Evolutionary conservation across 1,139 yeast genomes (phyloP).

Genomic region (Debaryomycetaceae sp.): DNA sequence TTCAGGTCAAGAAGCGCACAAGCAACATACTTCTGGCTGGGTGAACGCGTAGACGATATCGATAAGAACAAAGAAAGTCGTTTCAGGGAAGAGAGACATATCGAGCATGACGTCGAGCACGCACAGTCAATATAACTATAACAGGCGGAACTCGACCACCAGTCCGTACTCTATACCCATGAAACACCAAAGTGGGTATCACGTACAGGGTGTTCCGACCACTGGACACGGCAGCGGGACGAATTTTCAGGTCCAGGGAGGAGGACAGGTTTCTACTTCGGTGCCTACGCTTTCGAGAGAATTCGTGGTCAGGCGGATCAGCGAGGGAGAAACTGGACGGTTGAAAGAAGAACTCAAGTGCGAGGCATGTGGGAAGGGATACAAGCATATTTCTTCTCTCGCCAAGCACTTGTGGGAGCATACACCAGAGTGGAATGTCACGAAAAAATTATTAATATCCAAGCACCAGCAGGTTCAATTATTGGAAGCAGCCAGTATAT

Average conservation of each 20-base stretch:
- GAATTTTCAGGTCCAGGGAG: constrained; percentile 5
- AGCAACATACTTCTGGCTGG: background rate
- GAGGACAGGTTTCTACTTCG: constrained; percentile 23
- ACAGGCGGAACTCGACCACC: constrained; percentile 29
- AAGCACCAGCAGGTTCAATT: constrained; percentile 90
- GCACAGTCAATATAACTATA: constrained; percentile 30
- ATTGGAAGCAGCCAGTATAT: constrained; percentile 81
- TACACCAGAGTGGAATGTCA: constrained; percentile 89
- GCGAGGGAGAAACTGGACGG: constrained; percentile 84
- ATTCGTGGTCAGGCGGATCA: constrained; percentile 75
- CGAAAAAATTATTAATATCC: constrained; percentile 74
- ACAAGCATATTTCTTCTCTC: constrained; percentile 78
- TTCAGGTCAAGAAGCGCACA: background rate
- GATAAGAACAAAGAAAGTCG: too few species aligned
- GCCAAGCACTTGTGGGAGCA: constrained; percentile 77
- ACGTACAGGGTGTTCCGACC: constrained; percentile 5
- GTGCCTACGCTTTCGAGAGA: constrained; percentile 61
- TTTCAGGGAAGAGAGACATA: too few species aligned
- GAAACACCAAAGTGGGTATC: constrained; percentile 24
- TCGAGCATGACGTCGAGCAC: constrained; percentile 25
- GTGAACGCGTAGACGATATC: too few species aligned
- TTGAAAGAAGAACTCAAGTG: constrained; percentile 80
- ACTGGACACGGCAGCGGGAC: background rate
- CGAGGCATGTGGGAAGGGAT: constrained; percentile 89
- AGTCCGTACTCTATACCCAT: constrained; percentile 35